Evolutionary conservation across 768 basidiomycete species (phyloP).

Genomic region (Boletus rubropictus): DNA sequence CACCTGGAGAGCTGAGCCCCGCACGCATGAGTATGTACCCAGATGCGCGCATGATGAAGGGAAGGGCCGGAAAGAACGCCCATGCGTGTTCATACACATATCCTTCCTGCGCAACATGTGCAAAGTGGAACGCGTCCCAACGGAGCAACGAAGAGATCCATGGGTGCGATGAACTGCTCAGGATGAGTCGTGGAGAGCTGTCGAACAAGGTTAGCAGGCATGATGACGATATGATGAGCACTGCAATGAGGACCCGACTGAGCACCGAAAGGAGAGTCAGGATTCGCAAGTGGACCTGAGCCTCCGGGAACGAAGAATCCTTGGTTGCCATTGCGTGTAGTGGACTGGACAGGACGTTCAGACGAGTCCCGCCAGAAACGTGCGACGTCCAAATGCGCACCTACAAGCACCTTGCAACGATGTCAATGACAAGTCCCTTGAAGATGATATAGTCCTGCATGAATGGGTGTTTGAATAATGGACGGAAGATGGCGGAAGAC

Average conservation of each 20-base stretch:
- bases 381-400: background rate
- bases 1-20: background rate
- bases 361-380: no score
- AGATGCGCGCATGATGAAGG: conserved; percentile 46
- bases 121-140: conserved; percentile 89
- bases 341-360: no score
- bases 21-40: conserved; percentile 18
- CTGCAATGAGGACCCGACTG: conserved; percentile 17
- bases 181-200: conserved; percentile 22
- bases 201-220: conserved; percentile 22
- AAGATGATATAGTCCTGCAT: no score
- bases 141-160: conserved; percentile 45
- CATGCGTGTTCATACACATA: conserved; percentile 73
- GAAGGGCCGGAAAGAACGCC: conserved; percentile 78
- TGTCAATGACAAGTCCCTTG: no score
- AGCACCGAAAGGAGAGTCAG: conserved; percentile 22
- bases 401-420: no score
- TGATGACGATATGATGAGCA: conserved; percentile 19
- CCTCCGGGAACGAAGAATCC: background rate
- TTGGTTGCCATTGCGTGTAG: background rate
- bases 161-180: conserved; percentile 6
- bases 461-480: no score
- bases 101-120: conserved; percentile 53
- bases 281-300: conserved; percentile 13
- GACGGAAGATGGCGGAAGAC: no score